Percentiles rank a stretch among this genome's conserved stretches.
Conservation (phyloP, 1,284 basidiomycete species). For the Ganoderma sinense region DNA sequence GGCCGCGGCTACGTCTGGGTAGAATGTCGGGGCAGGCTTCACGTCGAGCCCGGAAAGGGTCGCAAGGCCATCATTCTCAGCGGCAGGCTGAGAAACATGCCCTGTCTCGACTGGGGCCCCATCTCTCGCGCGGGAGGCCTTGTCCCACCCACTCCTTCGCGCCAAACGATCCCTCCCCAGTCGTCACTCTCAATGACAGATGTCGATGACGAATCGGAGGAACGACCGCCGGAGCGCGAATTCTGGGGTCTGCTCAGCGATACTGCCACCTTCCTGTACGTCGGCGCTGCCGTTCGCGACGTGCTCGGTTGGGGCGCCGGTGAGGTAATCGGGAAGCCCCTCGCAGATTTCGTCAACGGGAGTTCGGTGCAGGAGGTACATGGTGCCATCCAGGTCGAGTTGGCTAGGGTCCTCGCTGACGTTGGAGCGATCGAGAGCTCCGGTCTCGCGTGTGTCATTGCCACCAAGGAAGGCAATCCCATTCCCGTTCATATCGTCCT, state of each 20-base stretch:
- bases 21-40: slow-evolving; percentile 84
- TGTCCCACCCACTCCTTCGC: slow-evolving; percentile 23
- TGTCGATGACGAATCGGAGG: slow-evolving; percentile 21
- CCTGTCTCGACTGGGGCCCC: slow-evolving; percentile 66
- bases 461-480: slow-evolving; percentile 43
- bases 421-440: slow-evolving; percentile 33
- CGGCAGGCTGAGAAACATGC: slow-evolving; percentile 76
- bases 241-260: slow-evolving; percentile 67
- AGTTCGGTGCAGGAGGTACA: slow-evolving; percentile 26
- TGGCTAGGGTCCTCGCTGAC: slow-evolving; percentile 30
- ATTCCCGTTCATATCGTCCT: slow-evolving; percentile 46
- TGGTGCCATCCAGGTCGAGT: slow-evolving; percentile 33
- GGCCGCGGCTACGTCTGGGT: slow-evolving; percentile 82
- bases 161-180: slow-evolving; percentile 8
- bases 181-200: slow-evolving; percentile 3
- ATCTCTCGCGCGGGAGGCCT: slow-evolving; percentile 59
- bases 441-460: slow-evolving; percentile 42
- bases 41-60: slow-evolving; percentile 90
- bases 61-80: slow-evolving; percentile 88
- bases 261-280: slow-evolving; percentile 59
- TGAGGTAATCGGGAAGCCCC: slow-evolving; percentile 73
- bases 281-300: slow-evolving; percentile 56
- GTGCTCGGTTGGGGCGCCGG: slow-evolving; percentile 74
- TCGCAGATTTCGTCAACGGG: slow-evolving; percentile 58
- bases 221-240: slow-evolving; percentile 45